phyloP scores from a whole-genome alignment of 352 stramenopile species.

The Phytophthora macrochlamydospora region DNA sequence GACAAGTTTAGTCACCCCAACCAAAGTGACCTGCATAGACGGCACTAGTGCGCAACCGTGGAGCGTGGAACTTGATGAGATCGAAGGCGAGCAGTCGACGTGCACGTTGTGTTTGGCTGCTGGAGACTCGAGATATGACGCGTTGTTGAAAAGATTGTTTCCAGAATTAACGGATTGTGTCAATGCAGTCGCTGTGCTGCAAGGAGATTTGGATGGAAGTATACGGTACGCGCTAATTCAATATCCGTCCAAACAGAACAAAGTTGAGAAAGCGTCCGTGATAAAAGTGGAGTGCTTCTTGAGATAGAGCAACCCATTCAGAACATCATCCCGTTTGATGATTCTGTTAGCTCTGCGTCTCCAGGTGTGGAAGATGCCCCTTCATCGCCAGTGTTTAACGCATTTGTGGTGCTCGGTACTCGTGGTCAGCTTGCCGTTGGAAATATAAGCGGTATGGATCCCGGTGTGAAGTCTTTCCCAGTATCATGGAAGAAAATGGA shows the following conservation, averaged over 20 bases:
- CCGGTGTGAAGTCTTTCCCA: constrained; percentile 4
- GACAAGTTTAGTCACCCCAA: constrained; percentile 56
- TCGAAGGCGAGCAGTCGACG: constrained; percentile 76
- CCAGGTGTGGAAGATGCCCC: background rate
- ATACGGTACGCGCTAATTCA: constrained; percentile 45
- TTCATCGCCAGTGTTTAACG: constrained; percentile 4
- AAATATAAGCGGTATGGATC: constrained; percentile 2
- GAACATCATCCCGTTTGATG: constrained; percentile 36
- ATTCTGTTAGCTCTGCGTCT: background rate
- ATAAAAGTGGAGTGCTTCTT: constrained; percentile 23
- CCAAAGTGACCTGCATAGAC: constrained; percentile 36
- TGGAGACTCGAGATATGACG: constrained; percentile 7
- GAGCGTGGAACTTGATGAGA: constrained; percentile 42
- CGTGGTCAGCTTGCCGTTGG: constrained; percentile 21
- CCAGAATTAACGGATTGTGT: constrained; percentile 2
- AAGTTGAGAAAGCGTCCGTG: constrained; percentile 14
- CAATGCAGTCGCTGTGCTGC: constrained; percentile 41
- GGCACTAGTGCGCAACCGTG: too few relatives aligned
- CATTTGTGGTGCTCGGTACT: constrained; percentile 29
- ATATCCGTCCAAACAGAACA: constrained; percentile 7
- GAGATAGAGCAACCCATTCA: constrained; percentile 38
- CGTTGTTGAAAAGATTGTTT: constrained; percentile 39
- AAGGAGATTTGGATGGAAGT: constrained; percentile 61
- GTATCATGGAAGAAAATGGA: constrained; percentile 20
- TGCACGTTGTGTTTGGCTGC: constrained; percentile 32